Conservation (phyloP, 345 rosid species). For the Odontarrhena argentea region DNA sequence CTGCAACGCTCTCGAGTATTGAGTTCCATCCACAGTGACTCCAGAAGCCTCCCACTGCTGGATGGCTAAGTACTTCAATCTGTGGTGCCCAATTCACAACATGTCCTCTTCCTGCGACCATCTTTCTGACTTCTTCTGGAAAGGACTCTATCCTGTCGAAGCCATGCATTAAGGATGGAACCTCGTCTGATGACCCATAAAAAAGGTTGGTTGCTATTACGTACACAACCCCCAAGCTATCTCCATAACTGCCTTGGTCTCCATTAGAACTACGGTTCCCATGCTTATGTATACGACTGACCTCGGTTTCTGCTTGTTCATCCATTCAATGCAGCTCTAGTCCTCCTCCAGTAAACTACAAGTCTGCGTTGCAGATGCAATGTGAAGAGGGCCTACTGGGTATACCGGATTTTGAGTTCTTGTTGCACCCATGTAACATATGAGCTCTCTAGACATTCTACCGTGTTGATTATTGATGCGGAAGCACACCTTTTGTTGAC, state of each 20-base stretch:
- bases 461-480: conserved; percentile 22
- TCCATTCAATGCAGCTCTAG: conserved; percentile 52
- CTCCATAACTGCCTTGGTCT: conserved; percentile 27
- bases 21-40: conserved; percentile 28
- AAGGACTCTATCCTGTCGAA: conserved; percentile 22
- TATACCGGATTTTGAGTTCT: conserved; percentile 28
- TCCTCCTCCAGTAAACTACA: conserved; percentile 33
- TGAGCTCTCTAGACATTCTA: conserved; percentile 25
- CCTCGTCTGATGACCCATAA: conserved; percentile 41
- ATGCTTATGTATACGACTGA: conserved; percentile 67
- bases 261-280: conserved; percentile 48
- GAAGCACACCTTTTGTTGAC: conserved; percentile 26
- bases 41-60: conserved; percentile 43
- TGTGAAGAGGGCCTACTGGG: conserved; percentile 38
- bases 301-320: conserved; percentile 42
- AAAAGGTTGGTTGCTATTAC: conserved; percentile 41
- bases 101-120: conserved; percentile 31
- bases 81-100: conserved; percentile 45
- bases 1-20: conserved; percentile 33
- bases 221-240: conserved; percentile 42
- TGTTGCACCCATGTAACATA: conserved; percentile 35
- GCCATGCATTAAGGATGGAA: neutral
- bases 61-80: conserved; percentile 30
- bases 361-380: neutral
- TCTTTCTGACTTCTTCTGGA: conserved; percentile 24